A percentile compares a stretch with the other conserved stretches of the same genome.
Conservation (phyloP, 495 filamentous ascomycete genomes). For the Mycothermus thermophilus region DNA sequence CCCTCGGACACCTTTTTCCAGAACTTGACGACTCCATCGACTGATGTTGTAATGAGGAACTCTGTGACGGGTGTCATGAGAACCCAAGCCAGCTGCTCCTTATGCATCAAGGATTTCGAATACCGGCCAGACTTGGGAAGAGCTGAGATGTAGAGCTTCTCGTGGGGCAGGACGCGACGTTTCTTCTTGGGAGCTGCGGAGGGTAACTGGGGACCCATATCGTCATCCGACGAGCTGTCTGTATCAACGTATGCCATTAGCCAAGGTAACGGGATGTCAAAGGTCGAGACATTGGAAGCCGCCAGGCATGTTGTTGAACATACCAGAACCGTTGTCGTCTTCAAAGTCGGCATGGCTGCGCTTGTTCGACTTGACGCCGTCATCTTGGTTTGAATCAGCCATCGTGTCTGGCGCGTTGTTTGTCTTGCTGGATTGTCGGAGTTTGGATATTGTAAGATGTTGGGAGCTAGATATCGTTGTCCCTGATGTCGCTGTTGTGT, state of each 20-base stretch:
- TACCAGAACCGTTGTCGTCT: constrained; percentile 29
- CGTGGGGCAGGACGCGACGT: constrained; percentile 76
- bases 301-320: neutral
- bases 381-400: constrained; percentile 14
- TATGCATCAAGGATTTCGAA: constrained; percentile 96
- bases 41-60: constrained; percentile 84
- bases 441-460: neutral
- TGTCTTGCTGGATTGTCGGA: neutral
- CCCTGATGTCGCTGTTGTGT: too few relatives aligned
- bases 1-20: constrained; percentile 93
- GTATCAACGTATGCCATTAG: constrained; percentile 5
- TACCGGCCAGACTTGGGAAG: constrained; percentile 73
- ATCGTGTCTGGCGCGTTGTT: constrained; percentile 2
- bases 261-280: too few relatives aligned
- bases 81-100: constrained; percentile 76
- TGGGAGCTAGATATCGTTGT: too few relatives aligned
- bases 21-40: constrained; percentile 93
- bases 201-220: constrained; percentile 83
- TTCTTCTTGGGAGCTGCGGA: constrained; percentile 73
- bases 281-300: too few relatives aligned
- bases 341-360: constrained; percentile 32
- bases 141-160: constrained; percentile 85
- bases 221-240: constrained; percentile 79
- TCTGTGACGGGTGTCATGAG: constrained; percentile 82
- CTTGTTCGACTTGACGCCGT: constrained; percentile 28